Percentiles rank a stretch among this genome's conserved stretches.
Evolutionary conservation across 805 yeast species (phyloP).

Genomic region (Pichia ethanolica): DNA sequence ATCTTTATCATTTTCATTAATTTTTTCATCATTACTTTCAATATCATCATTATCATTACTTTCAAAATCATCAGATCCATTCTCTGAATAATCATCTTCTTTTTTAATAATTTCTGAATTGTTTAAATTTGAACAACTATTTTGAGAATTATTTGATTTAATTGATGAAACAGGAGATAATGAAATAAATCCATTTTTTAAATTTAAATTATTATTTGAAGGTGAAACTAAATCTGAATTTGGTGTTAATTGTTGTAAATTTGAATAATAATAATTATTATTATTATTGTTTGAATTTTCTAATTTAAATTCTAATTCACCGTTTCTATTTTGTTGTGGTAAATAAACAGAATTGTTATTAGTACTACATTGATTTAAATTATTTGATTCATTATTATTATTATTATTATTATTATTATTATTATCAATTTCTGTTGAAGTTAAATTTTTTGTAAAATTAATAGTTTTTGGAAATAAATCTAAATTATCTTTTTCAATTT

Average conservation of each 20-base stretch:
- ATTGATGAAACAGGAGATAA: constrained; percentile 30
- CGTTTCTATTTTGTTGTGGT: constrained; percentile 45
- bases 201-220: background rate
- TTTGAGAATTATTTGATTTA: constrained; percentile 20
- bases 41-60: constrained; percentile 17
- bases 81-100: background rate
- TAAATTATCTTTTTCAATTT: background rate
- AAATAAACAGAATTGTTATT: constrained; percentile 35
- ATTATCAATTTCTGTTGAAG: background rate
- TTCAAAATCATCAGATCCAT: constrained; percentile 11
- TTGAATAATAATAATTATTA: background rate
- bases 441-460: background rate
- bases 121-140: background rate
- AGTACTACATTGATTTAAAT: constrained; percentile 37
- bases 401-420: too few relatives aligned
- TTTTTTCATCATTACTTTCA: constrained; percentile 13
- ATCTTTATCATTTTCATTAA: constrained; percentile 8
- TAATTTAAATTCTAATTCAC: constrained; percentile 52
- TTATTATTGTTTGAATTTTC: background rate
- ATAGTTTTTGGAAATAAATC: constrained; percentile 2
- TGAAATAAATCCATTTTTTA: constrained; percentile 12
- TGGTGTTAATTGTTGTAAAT: constrained; percentile 22
- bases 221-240: constrained; percentile 17
- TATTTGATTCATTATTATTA: too few relatives aligned
- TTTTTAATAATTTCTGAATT: too few relatives aligned